These are phyloP conservation scores for Dactylellina parvicollis DNA, from an alignment of 2,329 filamentous ascomycete genomes.

Conservation along the genomic window DNA sequence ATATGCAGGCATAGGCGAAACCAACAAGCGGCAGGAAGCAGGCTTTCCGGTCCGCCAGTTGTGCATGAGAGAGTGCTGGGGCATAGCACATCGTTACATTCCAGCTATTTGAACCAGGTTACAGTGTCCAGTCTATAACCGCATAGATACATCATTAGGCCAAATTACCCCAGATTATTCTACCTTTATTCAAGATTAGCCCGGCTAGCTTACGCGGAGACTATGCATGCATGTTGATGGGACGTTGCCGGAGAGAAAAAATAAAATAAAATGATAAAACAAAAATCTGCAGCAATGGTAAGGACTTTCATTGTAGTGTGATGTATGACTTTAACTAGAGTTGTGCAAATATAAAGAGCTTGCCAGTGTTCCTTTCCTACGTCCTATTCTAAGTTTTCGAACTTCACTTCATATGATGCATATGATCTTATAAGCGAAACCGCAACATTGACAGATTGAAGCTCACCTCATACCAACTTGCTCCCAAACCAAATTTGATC, in stretches of 20 bases:
- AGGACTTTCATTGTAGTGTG: too few species aligned
- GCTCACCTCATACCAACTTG: not conserved
- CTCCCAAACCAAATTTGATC: not conserved
- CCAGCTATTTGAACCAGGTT: too few species aligned
- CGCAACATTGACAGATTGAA: not conserved
- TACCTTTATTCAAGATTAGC: not conserved
- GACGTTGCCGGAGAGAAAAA: too few species aligned
- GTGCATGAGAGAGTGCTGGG: too few species aligned
- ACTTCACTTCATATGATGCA: not conserved
- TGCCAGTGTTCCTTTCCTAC: not conserved
- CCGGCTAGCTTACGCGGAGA: not conserved
- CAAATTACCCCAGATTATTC: slow-evolving; percentile 14
- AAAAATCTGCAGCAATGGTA: too few species aligned
- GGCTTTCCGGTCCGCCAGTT: slow-evolving; percentile 19
- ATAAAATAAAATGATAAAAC: too few species aligned
- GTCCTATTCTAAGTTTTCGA: not conserved
- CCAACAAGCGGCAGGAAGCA: not conserved
- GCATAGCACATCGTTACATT: too few species aligned
- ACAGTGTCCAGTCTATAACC: too few species aligned
- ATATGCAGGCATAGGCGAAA: not conserved
- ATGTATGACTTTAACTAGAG: too few species aligned
- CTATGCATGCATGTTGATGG: not conserved
- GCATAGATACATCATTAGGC: too few species aligned
- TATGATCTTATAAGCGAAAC: not conserved
- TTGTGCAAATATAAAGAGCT: not conserved